These are phyloP conservation scores for Yamadazyma nakazawae DNA, from an alignment of 805 yeast genomes.

Conservation along the genomic window DNA sequence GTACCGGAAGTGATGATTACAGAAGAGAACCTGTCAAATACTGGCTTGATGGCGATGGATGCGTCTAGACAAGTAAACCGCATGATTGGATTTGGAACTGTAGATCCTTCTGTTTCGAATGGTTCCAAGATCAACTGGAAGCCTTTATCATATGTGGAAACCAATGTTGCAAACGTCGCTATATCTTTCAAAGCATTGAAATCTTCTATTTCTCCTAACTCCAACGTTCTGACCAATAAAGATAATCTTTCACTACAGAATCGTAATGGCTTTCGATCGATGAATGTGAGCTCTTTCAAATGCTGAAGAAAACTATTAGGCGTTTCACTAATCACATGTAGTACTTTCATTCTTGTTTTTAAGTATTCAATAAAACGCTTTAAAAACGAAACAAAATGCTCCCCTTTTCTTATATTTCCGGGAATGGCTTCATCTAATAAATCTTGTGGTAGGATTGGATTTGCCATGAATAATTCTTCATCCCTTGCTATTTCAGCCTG, in stretches of 20 bases:
- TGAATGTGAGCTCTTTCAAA: constrained; percentile 86
- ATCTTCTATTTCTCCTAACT: constrained; percentile 84
- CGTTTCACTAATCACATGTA: constrained; percentile 97
- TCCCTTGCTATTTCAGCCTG: constrained; percentile 65
- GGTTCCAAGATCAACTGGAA: constrained; percentile 92
- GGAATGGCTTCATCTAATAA: constrained; percentile 90
- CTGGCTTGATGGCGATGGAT: constrained; percentile 95
- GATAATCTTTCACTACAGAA: constrained; percentile 92
- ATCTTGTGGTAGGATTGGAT: constrained; percentile 85
- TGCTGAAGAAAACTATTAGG: constrained; percentile 92
- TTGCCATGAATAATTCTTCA: constrained; percentile 73
- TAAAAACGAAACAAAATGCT: constrained; percentile 90
- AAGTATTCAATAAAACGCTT: constrained; percentile 91
- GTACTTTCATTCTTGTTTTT: constrained; percentile 95
- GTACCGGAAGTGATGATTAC: constrained; percentile 97
- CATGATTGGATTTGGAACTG: constrained; percentile 94
- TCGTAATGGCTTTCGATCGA: constrained; percentile 85
- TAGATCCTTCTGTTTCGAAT: constrained; percentile 85
- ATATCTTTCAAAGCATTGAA: constrained; percentile 90
- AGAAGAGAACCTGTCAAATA: constrained; percentile 87
- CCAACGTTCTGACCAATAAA: constrained; percentile 82
- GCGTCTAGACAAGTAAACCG: constrained; percentile 96
- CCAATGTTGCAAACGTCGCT: constrained; percentile 94
- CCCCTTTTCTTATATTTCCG: constrained; percentile 95
- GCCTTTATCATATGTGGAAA: constrained; percentile 92